A percentile compares a stretch with the other conserved stretches of the same genome.
These are phyloP conservation scores for Mycena olivaceomarginata DNA, from an alignment of 768 basidiomycete species.

Conservation along the genomic window DNA sequence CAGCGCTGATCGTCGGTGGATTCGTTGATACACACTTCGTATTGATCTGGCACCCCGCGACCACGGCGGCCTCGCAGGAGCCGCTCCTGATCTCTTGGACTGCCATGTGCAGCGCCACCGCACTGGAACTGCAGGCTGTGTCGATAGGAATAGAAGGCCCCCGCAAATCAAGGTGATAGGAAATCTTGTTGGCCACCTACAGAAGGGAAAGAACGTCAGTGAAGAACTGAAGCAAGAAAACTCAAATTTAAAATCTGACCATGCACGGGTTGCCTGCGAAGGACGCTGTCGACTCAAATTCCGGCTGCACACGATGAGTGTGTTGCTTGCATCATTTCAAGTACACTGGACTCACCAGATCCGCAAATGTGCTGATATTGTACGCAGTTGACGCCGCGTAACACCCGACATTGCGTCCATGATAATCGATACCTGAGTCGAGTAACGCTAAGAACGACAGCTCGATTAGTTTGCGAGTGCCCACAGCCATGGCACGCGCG, in stretches of 20 bases:
- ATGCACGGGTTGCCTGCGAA: constrained; percentile 49
- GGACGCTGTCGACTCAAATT: constrained; percentile 43
- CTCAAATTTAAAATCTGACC: background rate
- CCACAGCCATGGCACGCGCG: constrained; percentile 51
- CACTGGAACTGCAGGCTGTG: constrained; percentile 60
- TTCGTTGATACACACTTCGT: constrained; percentile 41
- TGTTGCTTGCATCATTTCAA: background rate
- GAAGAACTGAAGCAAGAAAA: no score
- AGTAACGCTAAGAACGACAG: constrained; percentile 57
- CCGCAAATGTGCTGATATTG: constrained; percentile 41
- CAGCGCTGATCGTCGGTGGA: no score
- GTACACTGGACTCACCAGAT: background rate
- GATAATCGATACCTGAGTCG: constrained; percentile 65
- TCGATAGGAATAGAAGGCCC: constrained; percentile 61
- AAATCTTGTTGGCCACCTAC: constrained; percentile 51
- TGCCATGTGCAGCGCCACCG: constrained; percentile 60
- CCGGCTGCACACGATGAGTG: constrained; percentile 37
- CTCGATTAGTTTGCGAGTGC: constrained; percentile 55
- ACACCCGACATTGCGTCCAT: constrained; percentile 59
- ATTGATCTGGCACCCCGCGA: constrained; percentile 56
- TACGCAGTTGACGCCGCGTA: constrained; percentile 52
- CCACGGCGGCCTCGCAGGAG: constrained; percentile 60
- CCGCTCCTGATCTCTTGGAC: constrained; percentile 56
- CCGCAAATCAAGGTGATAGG: constrained; percentile 49
- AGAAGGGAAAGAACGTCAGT: no score